phyloP scores from a whole-genome alignment of 192 early-diverging fungal species.

The Geosiphon pyriformis region DNA sequence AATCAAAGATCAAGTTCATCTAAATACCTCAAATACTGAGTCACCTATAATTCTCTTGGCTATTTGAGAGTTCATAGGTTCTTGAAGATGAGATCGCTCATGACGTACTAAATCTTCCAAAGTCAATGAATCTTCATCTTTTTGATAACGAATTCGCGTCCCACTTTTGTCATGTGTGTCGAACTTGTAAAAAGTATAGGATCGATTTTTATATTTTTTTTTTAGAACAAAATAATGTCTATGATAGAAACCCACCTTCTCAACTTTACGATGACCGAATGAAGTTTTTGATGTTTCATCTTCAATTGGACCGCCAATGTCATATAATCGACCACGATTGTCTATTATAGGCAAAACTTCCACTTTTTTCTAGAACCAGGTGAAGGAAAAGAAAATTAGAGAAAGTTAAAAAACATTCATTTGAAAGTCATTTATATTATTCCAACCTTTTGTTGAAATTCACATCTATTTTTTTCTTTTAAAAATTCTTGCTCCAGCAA shows the following conservation, averaged over 20 bases:
- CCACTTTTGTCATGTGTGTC: slow-evolving; percentile 57
- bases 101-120: slow-evolving; percentile 65
- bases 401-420: neutral
- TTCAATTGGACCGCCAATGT: slow-evolving; percentile 34
- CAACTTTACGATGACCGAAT: slow-evolving; percentile 28
- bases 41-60: slow-evolving; percentile 67
- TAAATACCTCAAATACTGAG: slow-evolving; percentile 53
- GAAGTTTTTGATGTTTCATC: slow-evolving; percentile 19
- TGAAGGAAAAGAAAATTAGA: neutral
- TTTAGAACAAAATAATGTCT: too few relatives aligned
- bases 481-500: neutral
- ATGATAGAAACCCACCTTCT: slow-evolving; percentile 39
- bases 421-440: too few relatives aligned
- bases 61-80: slow-evolving; percentile 61
- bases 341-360: slow-evolving; percentile 50
- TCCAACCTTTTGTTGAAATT: slow-evolving; percentile 29
- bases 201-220: too few relatives aligned
- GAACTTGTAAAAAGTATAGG: slow-evolving; percentile 33
- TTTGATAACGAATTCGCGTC: slow-evolving; percentile 56
- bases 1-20: too few relatives aligned
- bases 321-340: slow-evolving; percentile 51
- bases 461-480: slow-evolving; percentile 30
- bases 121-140: slow-evolving; percentile 48
- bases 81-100: slow-evolving; percentile 51
- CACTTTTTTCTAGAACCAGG: slow-evolving; percentile 3